Evolutionary conservation across 208 protist genomes (phyloP), one percentile per base, ranked within the genome.

Genomic region (Acanthamoeba comandoni): DNA sequence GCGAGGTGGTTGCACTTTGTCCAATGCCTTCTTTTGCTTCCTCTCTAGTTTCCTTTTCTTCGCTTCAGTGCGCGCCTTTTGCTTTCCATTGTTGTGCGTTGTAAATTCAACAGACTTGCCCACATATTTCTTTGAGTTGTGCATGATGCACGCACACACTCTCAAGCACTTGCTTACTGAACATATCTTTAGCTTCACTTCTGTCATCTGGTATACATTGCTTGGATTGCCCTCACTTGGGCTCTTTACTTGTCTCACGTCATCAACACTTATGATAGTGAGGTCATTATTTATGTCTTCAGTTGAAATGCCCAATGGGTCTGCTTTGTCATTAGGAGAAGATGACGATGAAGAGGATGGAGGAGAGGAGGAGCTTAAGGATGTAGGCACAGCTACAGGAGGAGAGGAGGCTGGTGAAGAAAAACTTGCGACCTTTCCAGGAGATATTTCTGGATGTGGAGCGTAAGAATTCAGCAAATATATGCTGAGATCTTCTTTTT

Each of bases 1-100:
- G n/a, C 11, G 9, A 17, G 24, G 4, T 15, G 29, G 39, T 22
- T 24, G n/a, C n/a, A n/a, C n/a, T n/a, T n/a, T n/a, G n/a, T n/a
- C n/a, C n/a, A n/a, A n/a, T n/a, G n/a, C n/a, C n/a, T n/a, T n/a
- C n/a, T n/a, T n/a, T n/a, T 55, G n/a, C n/a, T 84, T 35, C 19
- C 7, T 62, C 49, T 84, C 22, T n/a, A n/a, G n/a, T 13, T 62
- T 62, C 73, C 64, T 58, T 2, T 84, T 84, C 49, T 84, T 84
- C 26, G 73, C 70, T 53, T 79, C 70, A 7, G 70, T 79, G 39
- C 70, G 29, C 31, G 57, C 48, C 70, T 79, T 84, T 19, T 84
- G 39, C 24, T 85, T 85, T 5, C 75, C 75, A 35, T 60, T 85
- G 75, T 85, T 85, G 52, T 85, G 75, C 0, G 75, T 85, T 29